These are phyloP conservation scores for Gaultheria prostrata DNA, from an alignment of 148 eudicot genomes.

Conservation along the genomic window DNA sequence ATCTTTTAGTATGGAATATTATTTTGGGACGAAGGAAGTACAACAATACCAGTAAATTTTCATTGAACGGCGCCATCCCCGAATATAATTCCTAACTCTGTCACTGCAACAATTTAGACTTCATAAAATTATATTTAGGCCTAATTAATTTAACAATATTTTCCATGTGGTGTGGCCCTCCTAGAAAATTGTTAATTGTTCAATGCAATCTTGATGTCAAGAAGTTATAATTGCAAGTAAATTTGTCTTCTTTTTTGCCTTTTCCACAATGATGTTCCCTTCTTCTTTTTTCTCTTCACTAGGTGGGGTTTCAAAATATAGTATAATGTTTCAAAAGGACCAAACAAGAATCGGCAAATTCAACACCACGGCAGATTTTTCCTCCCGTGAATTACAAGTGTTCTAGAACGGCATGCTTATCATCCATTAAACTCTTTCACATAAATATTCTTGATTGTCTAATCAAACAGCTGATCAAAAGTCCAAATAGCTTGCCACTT, in stretches of 20 bases:
- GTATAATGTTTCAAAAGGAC: neutral
- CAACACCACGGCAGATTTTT: neutral
- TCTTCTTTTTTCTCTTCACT: neutral
- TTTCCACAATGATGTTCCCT: neutral
- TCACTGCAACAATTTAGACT: too few relatives aligned
- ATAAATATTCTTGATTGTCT: neutral
- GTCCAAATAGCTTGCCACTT: neutral
- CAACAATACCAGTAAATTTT: too few relatives aligned
- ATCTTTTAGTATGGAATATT: too few relatives aligned
- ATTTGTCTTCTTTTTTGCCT: neutral
- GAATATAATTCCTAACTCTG: too few relatives aligned
- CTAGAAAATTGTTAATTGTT: neutral
- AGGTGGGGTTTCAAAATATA: neutral
- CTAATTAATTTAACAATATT: neutral
- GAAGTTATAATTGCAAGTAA: too few relatives aligned
- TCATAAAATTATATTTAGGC: neutral
- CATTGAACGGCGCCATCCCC: too few relatives aligned
- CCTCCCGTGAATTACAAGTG: neutral
- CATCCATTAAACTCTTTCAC: too few relatives aligned
- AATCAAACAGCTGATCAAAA: neutral
- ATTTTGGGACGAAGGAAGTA: too few relatives aligned
- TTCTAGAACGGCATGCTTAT: neutral
- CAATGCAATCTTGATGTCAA: neutral
- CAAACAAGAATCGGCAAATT: neutral
- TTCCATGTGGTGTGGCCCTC: neutral